Percentiles rank a stretch among this genome's conserved stretches.
These are phyloP conservation scores for Stachybotrys chartarum DNA, from an alignment of 2,329 filamentous ascomycete species.

Conservation along the genomic window DNA sequence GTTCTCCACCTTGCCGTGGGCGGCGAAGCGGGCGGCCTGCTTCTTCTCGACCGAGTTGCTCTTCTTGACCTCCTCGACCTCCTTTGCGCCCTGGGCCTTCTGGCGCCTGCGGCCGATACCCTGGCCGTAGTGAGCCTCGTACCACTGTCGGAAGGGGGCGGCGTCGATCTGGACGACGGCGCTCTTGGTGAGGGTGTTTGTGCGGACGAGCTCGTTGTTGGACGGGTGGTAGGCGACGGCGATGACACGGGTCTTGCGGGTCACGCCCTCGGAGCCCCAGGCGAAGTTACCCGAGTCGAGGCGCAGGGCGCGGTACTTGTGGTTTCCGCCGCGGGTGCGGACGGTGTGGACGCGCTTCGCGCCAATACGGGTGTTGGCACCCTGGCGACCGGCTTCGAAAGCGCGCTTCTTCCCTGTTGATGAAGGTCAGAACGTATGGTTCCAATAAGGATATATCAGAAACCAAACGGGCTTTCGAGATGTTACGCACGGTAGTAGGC, in stretches of 20 bases:
- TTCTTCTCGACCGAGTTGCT: constrained; percentile 94
- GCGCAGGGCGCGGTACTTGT: constrained; percentile 98
- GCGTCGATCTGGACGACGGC: constrained; percentile 99
- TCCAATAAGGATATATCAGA: constrained; percentile 14
- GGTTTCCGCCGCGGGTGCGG: constrained; percentile 96
- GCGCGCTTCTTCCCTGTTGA: constrained; percentile 86
- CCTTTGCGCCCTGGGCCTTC: constrained; percentile 60
- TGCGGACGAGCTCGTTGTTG: constrained; percentile 99
- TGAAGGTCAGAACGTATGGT: constrained; percentile 68
- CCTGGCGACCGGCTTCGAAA: constrained; percentile 99
- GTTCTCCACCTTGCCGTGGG: constrained; percentile 83
- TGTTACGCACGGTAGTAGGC: constrained; percentile 74
- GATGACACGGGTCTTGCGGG: constrained; percentile 99
- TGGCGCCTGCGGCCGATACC: constrained; percentile 84
- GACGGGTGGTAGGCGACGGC: constrained; percentile 97
- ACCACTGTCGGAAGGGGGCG: constrained; percentile 99
- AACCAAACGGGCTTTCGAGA: constrained; percentile 61
- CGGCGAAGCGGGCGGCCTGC: constrained; percentile 80
- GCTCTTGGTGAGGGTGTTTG: constrained; percentile 99
- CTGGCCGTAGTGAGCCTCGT: constrained; percentile 98
- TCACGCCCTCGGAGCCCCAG: constrained; percentile 95
- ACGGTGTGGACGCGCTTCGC: constrained; percentile 94
- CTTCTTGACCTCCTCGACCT: constrained; percentile 76
- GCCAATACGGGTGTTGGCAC: constrained; percentile 99
- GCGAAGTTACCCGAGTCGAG: constrained; percentile 99